These are phyloP conservation scores for Cyphellophora attinorum DNA, from an alignment of 2,329 filamentous ascomycete genomes.

Conservation along the genomic window DNA sequence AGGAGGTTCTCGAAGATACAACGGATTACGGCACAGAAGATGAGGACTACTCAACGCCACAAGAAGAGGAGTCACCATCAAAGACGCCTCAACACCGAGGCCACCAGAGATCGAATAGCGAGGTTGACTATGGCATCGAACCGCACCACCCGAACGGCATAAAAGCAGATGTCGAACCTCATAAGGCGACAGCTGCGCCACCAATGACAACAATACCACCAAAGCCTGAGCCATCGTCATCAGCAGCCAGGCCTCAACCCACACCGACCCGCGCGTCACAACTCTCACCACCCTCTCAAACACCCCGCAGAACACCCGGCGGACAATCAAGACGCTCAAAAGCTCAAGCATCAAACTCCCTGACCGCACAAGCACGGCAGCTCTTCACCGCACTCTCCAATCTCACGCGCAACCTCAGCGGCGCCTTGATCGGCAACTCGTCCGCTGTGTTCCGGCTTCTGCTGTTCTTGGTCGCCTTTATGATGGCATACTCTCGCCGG, in stretches of 20 bases:
- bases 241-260: conserved; percentile 8
- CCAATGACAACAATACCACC: conserved; percentile 7
- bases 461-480: conserved; percentile 68
- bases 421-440: conserved; percentile 44
- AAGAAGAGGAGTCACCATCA: conserved; percentile 25
- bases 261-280: conserved; percentile 5
- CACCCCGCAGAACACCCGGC: conserved; percentile 8
- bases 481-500: conserved; percentile 65
- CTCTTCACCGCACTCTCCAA: conserved; percentile 38
- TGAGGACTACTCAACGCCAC: conserved; percentile 43
- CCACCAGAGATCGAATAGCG: conserved; percentile 49
- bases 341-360: conserved; percentile 15
- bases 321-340: conserved; percentile 4
- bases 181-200: conserved; percentile 7
- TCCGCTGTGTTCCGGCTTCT: conserved; percentile 53
- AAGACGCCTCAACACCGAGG: conserved; percentile 28
- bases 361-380: conserved; percentile 33
- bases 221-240: conserved; percentile 5
- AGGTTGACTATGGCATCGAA: conserved; percentile 63
- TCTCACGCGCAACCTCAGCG: conserved; percentile 40
- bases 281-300: conserved; percentile 13
- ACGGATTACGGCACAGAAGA: conserved; percentile 54
- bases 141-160: conserved; percentile 31
- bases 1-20: conserved; percentile 21
- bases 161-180: conserved; percentile 13